A percentile compares a stretch with the other conserved stretches of the same genome.
Conservation (phyloP, 2,329 filamentous ascomycete species). For the Neofusicoccum cordaticola region DNA sequence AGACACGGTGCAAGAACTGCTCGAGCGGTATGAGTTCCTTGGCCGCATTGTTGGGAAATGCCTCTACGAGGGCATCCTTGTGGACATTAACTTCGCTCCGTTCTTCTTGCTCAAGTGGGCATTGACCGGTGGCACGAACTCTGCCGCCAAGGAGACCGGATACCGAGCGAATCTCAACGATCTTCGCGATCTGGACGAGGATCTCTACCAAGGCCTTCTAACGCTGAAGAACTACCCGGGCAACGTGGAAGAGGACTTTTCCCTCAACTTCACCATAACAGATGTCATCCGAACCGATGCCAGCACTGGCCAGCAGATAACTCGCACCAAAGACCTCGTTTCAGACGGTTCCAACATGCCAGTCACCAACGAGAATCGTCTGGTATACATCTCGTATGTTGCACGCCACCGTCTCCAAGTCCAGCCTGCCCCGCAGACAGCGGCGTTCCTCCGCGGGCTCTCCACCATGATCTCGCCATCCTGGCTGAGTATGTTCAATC, state of each 20-base stretch:
- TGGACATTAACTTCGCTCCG: conserved; percentile 87
- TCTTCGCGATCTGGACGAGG: conserved; percentile 84
- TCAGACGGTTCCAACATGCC: conserved; percentile 70
- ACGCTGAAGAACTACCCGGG: conserved; percentile 81
- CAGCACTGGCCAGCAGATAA: conserved; percentile 48
- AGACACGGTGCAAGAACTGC: conserved; percentile 56
- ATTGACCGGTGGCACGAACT: conserved; percentile 63
- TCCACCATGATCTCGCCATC: conserved; percentile 83
- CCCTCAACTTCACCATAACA: conserved; percentile 84
- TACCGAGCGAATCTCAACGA: conserved; percentile 96
- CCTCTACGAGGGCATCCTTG: conserved; percentile 91
- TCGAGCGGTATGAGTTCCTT: conserved; percentile 82
- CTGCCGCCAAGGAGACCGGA: conserved; percentile 63
- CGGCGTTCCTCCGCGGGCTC: conserved; percentile 82
- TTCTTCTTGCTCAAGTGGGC: conserved; percentile 98
- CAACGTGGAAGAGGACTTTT: conserved; percentile 70
- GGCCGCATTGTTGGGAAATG: conserved; percentile 94
- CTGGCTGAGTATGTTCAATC: conserved; percentile 99
- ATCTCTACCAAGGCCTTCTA: conserved; percentile 80
- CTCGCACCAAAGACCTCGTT: conserved; percentile 71
- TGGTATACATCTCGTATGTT: conserved; percentile 92
- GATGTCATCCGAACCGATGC: conserved; percentile 56
- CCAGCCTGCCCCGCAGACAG: conserved; percentile 78
- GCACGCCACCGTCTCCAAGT: conserved; percentile 80
- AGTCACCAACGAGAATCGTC: conserved; percentile 88